Percentiles rank a stretch among this genome's conserved stretches.
Evolutionary conservation across 2,329 filamentous ascomycete genomes (phyloP).

Genomic region (Botryotinia convoluta): DNA sequence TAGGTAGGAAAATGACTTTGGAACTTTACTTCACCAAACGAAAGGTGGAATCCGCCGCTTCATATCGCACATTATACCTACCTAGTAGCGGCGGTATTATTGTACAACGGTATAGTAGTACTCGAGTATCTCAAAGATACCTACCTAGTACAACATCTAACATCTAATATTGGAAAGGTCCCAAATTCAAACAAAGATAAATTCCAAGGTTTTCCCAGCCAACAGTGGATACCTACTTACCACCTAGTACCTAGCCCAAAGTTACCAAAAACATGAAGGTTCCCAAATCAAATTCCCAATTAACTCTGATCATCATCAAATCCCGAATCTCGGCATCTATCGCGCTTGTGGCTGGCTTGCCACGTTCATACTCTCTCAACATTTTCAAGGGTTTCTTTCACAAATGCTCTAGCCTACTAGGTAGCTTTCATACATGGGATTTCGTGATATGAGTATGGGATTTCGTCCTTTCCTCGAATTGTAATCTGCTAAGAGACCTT

Average conservation of each 20-base stretch:
- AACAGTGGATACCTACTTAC: not conserved
- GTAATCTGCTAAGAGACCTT: not conserved
- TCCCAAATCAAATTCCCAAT: not conserved
- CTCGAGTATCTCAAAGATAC: not conserved
- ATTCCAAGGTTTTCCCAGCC: not conserved
- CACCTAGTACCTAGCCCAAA: not conserved
- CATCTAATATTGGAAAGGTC: not conserved
- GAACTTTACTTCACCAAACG: not conserved
- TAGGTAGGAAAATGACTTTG: not conserved
- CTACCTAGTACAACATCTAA: not conserved
- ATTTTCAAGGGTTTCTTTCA: not conserved
- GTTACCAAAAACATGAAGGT: not conserved
- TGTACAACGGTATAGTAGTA: not conserved
- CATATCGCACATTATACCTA: too few relatives aligned
- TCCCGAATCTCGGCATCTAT: conserved; percentile 14
- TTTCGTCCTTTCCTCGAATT: not conserved
- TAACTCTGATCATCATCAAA: not conserved
- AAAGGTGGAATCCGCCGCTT: not conserved
- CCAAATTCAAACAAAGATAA: not conserved
- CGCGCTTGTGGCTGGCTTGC: not conserved
- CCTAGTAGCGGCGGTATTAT: not conserved
- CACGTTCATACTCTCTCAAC: not conserved
- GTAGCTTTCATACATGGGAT: not conserved
- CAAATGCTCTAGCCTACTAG: not conserved
- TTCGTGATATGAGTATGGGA: not conserved